These are phyloP conservation scores for Aureobasidium sp. DNA, from an alignment of 2,329 filamentous ascomycete species.

Conservation along the genomic window DNA sequence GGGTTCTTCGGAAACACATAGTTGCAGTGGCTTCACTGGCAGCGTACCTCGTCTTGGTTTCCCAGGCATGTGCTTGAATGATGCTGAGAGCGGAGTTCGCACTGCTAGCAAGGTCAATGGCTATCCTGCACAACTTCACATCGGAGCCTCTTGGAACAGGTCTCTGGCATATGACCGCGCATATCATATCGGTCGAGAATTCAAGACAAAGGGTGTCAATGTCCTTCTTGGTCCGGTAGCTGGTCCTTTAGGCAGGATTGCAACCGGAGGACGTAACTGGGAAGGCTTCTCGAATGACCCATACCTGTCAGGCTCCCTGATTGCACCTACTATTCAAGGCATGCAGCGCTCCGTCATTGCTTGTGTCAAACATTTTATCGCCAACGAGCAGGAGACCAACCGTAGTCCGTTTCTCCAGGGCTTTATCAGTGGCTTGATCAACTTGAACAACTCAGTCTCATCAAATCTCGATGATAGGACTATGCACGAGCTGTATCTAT, in stretches of 20 bases:
- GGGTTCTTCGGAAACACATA: no score
- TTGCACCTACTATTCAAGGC: slow-evolving; percentile 22
- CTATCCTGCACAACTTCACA: slow-evolving; percentile 26
- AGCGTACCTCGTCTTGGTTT: no score
- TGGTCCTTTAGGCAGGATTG: slow-evolving; percentile 24
- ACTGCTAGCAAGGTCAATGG: no score
- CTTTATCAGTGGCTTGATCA: background rate
- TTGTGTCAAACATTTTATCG: slow-evolving; percentile 27
- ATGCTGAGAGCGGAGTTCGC: no score
- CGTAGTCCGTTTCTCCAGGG: slow-evolving; percentile 11
- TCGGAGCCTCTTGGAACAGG: slow-evolving; percentile 33
- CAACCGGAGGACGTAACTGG: slow-evolving; percentile 26
- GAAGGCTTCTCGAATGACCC: slow-evolving; percentile 22
- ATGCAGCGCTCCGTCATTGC: slow-evolving; percentile 31
- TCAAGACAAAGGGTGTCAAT: slow-evolving; percentile 25
- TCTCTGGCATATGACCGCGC: slow-evolving; percentile 26
- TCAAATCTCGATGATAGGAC: slow-evolving; percentile 27
- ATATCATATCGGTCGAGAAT: slow-evolving; percentile 25
- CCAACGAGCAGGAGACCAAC: slow-evolving; percentile 25
- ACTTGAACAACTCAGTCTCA: slow-evolving; percentile 34
- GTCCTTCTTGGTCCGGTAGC: slow-evolving; percentile 25
- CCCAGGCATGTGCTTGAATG: no score
- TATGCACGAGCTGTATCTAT: slow-evolving; percentile 21
- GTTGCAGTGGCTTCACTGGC: no score
- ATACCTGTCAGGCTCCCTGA: slow-evolving; percentile 23